Percentiles rank a stretch among this genome's conserved stretches.
phyloP scores from a whole-genome alignment of 495 filamentous ascomycete genomes.

The Aspergillus bridgeri region DNA sequence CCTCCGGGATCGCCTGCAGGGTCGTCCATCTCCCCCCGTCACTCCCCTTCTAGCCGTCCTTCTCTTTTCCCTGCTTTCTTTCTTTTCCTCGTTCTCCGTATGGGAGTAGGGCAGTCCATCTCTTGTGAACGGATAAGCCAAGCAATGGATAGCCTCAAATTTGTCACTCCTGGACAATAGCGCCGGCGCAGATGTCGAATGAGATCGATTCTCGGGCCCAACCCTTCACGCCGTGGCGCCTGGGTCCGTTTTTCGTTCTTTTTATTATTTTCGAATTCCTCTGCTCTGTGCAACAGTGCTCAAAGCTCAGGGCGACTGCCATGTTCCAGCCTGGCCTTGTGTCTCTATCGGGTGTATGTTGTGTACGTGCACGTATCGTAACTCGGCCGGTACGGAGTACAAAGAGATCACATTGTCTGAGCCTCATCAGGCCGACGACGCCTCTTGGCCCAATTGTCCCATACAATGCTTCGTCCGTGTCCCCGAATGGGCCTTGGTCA shows the following conservation, averaged over 20 bases:
- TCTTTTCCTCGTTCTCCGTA: neutral
- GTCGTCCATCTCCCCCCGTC: neutral
- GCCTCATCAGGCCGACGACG: neutral
- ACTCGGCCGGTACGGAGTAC: neutral
- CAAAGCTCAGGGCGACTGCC: slow-evolving; percentile 11
- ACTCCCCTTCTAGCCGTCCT: too few relatives aligned
- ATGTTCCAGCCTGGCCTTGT: neutral
- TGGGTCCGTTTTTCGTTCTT: neutral
- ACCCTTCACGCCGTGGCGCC: neutral
- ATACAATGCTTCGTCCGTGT: neutral
- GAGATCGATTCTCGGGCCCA: neutral
- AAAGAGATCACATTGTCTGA: neutral
- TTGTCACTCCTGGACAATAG: slow-evolving; percentile 19
- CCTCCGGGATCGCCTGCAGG: neutral
- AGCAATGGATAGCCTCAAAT: slow-evolving; percentile 8
- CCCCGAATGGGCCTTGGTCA: neutral
- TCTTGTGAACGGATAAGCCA: neutral
- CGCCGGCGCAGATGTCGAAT: neutral
- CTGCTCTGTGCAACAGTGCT: slow-evolving; percentile 1
- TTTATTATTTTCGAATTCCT: neutral
- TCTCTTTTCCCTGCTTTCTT: neutral
- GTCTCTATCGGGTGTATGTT: neutral
- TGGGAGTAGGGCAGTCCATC: too few relatives aligned
- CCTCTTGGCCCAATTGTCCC: neutral
- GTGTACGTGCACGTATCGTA: neutral